Evolutionary conservation across 2,329 filamentous ascomycete species (phyloP), one percentile per base, ranked within the genome.

Genomic region (Myriangium duriaei): DNA sequence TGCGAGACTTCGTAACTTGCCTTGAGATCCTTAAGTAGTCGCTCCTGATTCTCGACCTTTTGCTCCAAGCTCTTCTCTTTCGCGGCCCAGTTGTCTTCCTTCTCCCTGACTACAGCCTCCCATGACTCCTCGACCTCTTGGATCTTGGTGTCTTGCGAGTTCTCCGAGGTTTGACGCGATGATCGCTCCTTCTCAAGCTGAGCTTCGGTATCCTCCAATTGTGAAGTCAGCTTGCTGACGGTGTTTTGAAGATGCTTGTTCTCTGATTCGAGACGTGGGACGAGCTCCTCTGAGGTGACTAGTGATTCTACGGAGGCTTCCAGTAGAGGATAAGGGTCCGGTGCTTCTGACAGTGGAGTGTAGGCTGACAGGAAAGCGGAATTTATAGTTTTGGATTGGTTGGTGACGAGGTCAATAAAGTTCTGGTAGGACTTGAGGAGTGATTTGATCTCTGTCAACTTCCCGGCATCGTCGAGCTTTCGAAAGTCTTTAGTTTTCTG

Each of bases 401-500:
- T 95, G 13, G 91, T 92, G 44, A 98, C 71, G 41, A 94, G 77
- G 56, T 98, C 91, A 58, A 98, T 95, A 55, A 96, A 98, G 37
- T 80, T 81, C 63, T 98, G 91, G 65, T 98, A 98, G 34, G 87
- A 86, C 88, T 58, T 53, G 42, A 98, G 63, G 35, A 98, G 64
- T 28, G 76, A 76, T 62, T 96, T 98, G 64, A 93, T 77, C 59
- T 98, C 91, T 4, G 69, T 68, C 38, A 98, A 64, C 60, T 96
- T 98, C 40, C 74, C 75, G 9, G 80, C 66, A 66, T 98, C 86
- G 50, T 96, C 88, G 9, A 93, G 71, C 59, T 95, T 96, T 44
- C 87, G 72, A 51, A 96, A 98, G 52, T 96, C 88, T 54, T 98
- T 98, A 1, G 91, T 98, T 69, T 95, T 96, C 56, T 95, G 87